These are phyloP conservation scores for Curvularia spicifera DNA, from an alignment of 2,329 filamentous ascomycete species.

Conservation along the genomic window DNA sequence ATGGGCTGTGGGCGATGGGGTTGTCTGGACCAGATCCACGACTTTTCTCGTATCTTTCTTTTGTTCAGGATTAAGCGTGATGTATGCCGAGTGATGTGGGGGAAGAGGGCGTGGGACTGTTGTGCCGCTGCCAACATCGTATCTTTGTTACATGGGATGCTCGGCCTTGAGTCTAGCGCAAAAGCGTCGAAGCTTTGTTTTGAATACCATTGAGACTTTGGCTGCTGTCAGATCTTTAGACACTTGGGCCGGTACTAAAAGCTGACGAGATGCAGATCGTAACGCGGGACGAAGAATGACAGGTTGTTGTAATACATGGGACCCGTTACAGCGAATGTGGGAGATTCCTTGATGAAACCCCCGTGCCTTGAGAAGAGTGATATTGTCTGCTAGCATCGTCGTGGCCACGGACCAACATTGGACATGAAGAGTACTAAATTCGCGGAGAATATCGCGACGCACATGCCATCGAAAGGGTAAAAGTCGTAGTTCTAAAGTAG, in stretches of 20 bases:
- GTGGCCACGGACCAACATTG: not conserved
- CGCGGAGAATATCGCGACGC: constrained; percentile 14
- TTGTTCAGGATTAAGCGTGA: not conserved
- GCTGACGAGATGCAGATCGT: constrained; percentile 2
- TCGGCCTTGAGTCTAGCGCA: not conserved
- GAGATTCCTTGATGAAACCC: not conserved
- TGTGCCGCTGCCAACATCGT: not conserved
- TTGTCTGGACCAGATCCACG: not conserved
- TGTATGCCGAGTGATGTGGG: not conserved
- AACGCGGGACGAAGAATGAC: not conserved
- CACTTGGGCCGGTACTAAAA: not conserved
- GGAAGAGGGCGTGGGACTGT: not conserved
- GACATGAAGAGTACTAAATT: not conserved
- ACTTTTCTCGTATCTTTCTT: not conserved
- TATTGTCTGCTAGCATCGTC: not conserved
- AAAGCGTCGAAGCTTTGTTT: not conserved
- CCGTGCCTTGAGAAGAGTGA: not conserved
- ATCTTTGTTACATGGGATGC: not conserved
- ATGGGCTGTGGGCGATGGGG: not conserved
- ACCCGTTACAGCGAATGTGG: not conserved
- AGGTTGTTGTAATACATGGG: not conserved
- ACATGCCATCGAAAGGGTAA: constrained; percentile 7
- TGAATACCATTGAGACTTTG: not conserved
- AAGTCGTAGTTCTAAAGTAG: constrained; percentile 11
- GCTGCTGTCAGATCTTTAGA: not conserved